Conservation (phyloP, 495 filamentous ascomycete species). For the Cladorrhinum samala region DNA sequence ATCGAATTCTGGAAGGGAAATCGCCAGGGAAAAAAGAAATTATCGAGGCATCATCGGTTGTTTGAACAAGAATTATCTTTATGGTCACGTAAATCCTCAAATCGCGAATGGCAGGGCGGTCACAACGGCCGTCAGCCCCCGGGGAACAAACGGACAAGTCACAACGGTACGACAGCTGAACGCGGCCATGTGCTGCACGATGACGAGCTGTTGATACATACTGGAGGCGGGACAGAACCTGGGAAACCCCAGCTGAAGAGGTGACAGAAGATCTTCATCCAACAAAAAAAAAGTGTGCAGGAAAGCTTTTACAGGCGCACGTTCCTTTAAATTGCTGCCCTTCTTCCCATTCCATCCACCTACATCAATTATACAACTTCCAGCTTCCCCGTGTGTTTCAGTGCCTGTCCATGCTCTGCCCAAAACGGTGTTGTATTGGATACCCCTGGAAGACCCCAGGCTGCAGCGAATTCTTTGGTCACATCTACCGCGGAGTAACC, state of each 20-base stretch:
- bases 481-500: slow-evolving; percentile 13
- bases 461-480: slow-evolving; percentile 6
- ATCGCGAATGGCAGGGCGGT: no score
- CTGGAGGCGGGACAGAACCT: neutral
- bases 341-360: no score
- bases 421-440: slow-evolving; percentile 5
- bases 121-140: no score
- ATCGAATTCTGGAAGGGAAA: no score
- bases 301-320: no score
- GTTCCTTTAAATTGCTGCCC: no score
- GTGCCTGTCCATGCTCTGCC: neutral
- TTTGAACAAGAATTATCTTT: neutral
- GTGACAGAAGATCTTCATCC: no score
- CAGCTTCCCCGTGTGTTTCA: neutral
- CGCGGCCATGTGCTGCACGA: neutral
- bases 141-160: no score
- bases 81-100: neutral
- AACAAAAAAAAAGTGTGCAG: no score
- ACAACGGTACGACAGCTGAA: neutral
- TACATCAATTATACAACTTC: neutral
- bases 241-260: neutral
- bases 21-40: no score
- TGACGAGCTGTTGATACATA: neutral
- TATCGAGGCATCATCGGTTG: no score
- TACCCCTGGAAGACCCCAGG: slow-evolving; percentile 12